Evolutionary conservation across 352 stramenopile species (phyloP).

Genomic region (Phytophthora fragariae): DNA sequence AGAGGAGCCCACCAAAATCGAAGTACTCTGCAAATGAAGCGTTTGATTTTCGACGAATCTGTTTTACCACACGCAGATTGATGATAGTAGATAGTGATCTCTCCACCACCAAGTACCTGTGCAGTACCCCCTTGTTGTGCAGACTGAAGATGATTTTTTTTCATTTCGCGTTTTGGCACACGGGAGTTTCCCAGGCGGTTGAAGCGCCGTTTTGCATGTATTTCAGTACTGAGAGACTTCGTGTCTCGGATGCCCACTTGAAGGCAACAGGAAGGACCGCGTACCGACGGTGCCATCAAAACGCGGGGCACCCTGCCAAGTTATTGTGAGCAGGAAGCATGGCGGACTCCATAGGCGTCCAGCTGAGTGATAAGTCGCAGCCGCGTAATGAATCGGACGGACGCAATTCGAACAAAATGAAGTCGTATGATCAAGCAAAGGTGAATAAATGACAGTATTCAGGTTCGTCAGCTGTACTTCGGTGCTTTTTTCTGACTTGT

Average conservation of each 20-base stretch:
- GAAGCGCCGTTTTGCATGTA: slow-evolving; percentile 8
- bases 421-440: slow-evolving; percentile 31
- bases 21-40: slow-evolving; percentile 20
- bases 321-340: slow-evolving; percentile 10
- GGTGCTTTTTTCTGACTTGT: slow-evolving; percentile 3
- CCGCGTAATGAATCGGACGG: slow-evolving; percentile 12
- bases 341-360: slow-evolving; percentile 10
- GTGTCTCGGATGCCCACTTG: slow-evolving; percentile 17
- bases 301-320: slow-evolving; percentile 8
- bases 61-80: neutral
- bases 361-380: slow-evolving; percentile 7
- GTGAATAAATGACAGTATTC: slow-evolving; percentile 15
- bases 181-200: slow-evolving; percentile 25
- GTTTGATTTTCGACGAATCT: neutral
- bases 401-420: slow-evolving; percentile 6
- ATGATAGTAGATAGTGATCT: neutral
- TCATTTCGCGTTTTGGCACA: slow-evolving; percentile 14
- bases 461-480: neutral
- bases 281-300: slow-evolving; percentile 2
- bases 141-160: slow-evolving; percentile 19
- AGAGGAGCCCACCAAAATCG: slow-evolving; percentile 13
- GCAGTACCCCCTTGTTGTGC: neutral
- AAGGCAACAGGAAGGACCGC: slow-evolving; percentile 10
- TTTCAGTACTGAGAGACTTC: neutral
- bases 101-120: neutral